phyloP scores from a whole-genome alignment of 2,329 filamentous ascomycete genomes.

The Gaeumannomyces tritici region DNA sequence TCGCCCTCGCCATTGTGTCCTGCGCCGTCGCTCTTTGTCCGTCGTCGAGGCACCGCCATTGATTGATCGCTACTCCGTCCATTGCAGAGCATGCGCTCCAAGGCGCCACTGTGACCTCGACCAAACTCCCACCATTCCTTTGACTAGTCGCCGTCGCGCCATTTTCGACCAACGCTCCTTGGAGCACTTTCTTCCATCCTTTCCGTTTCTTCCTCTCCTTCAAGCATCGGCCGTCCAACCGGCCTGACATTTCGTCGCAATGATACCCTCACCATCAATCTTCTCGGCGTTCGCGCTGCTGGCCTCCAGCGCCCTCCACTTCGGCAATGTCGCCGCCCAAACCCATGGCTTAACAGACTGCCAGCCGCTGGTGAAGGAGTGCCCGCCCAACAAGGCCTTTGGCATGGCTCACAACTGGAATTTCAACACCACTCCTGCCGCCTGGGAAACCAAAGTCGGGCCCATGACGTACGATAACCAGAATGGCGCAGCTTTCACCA shows the following conservation, averaged over 20 bases:
- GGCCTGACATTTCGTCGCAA: constrained; percentile 1
- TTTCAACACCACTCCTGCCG: constrained; percentile 50
- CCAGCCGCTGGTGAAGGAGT: constrained; percentile 62
- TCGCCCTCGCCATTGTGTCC: neutral
- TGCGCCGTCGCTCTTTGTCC: neutral
- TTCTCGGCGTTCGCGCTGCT: constrained; percentile 27
- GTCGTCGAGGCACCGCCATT: neutral
- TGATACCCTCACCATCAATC: constrained; percentile 17
- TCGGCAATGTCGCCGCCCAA: constrained; percentile 49
- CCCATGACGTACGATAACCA: constrained; percentile 46
- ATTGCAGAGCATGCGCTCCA: neutral
- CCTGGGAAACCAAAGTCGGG: constrained; percentile 64
- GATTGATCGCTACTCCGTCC: neutral
- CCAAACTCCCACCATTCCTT: neutral
- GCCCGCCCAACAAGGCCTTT: constrained; percentile 63
- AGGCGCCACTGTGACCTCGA: neutral
- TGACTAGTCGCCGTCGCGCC: neutral
- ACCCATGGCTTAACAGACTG: constrained; percentile 56
- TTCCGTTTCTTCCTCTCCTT: neutral
- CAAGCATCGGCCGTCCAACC: neutral
- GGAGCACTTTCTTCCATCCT: neutral
- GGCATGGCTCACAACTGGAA: constrained; percentile 51
- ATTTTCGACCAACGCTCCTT: neutral
- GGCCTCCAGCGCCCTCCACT: constrained; percentile 26
- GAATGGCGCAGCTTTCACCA: constrained; percentile 61